Evolutionary conservation across 2,329 filamentous ascomycete genomes (phyloP).

Genomic region (Aspergillus neoniger): DNA sequence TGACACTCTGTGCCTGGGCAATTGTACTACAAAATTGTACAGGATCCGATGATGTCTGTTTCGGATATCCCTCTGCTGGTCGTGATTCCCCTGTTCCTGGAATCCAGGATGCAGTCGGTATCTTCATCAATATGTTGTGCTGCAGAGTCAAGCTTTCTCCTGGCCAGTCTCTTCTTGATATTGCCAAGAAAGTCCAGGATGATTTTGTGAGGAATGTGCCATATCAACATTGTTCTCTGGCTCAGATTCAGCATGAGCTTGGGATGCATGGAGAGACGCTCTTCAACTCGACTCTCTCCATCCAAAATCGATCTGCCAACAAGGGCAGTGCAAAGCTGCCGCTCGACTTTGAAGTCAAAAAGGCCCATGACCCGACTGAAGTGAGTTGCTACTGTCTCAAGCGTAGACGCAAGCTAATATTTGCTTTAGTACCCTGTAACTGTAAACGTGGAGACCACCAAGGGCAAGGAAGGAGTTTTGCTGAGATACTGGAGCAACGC

Average conservation of each 20-base stretch:
- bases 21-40: constrained; percentile 39
- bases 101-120: constrained; percentile 51
- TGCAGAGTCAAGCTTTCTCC: constrained; percentile 47
- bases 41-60: constrained; percentile 41
- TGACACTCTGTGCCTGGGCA: constrained; percentile 43
- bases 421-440: constrained; percentile 40
- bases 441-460: constrained; percentile 42
- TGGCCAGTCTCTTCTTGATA: constrained; percentile 39
- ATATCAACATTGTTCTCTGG: constrained; percentile 54
- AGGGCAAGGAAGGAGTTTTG: constrained; percentile 38
- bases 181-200: constrained; percentile 48
- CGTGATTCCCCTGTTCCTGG: constrained; percentile 49
- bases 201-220: constrained; percentile 51
- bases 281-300: constrained; percentile 47
- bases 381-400: constrained; percentile 21
- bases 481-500: constrained; percentile 44
- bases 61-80: constrained; percentile 45
- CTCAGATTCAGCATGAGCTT: constrained; percentile 49
- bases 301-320: constrained; percentile 38
- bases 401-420: constrained; percentile 11
- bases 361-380: constrained; percentile 42
- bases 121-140: constrained; percentile 59
- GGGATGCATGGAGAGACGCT: constrained; percentile 37
- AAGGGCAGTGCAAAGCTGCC: constrained; percentile 27
- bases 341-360: constrained; percentile 34